Evolutionary conservation across 257 asterid genomes (phyloP).

Genomic region (Pogostemon cablin): DNA sequence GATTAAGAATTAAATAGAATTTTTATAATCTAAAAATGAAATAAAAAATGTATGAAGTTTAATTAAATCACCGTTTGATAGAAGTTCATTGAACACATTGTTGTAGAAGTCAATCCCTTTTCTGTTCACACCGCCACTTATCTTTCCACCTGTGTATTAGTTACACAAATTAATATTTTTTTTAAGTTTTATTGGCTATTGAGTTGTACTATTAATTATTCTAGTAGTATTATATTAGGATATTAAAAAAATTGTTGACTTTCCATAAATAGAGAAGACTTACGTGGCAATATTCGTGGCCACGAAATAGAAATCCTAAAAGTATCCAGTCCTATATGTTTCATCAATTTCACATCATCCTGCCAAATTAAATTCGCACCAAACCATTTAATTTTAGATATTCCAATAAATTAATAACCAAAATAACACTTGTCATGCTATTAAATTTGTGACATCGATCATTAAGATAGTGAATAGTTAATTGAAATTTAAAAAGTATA

Average conservation of each 20-base stretch:
- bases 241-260: too few species aligned
- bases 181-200: too few species aligned
- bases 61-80: conserved; percentile 45
- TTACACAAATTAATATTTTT: not conserved
- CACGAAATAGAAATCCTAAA: conserved; percentile 72
- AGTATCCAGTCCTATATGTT: conserved; percentile 44
- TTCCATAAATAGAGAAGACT: not conserved
- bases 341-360: conserved; percentile 56
- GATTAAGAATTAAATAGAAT: not conserved
- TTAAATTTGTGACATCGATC: too few species aligned
- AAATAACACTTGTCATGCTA: too few species aligned
- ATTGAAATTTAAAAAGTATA: too few species aligned
- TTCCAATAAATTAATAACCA: not conserved
- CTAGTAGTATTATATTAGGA: too few species aligned
- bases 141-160: conserved; percentile 47
- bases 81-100: conserved; percentile 50
- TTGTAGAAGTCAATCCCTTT: conserved; percentile 57
- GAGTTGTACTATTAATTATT: too few species aligned
- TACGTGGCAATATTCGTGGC: conserved; percentile 65
- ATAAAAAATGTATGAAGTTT: not conserved
- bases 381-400: not conserved
- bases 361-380: conserved; percentile 22
- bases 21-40: not conserved
- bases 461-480: too few species aligned
- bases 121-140: conserved; percentile 54